Conservation (phyloP, 176 grass and related monocot species). For the Zoysia japonica region DNA sequence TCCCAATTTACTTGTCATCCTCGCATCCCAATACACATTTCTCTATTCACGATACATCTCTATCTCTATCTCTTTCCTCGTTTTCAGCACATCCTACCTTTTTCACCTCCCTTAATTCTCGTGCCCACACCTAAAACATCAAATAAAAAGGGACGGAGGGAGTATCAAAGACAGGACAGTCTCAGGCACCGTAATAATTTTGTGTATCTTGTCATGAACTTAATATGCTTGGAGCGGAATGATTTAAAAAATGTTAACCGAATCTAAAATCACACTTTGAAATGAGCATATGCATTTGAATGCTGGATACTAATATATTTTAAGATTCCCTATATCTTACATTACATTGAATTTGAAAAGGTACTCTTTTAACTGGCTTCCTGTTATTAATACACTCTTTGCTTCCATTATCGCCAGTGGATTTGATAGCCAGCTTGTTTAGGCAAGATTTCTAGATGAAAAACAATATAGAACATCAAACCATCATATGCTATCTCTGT, state of each 20-base stretch:
- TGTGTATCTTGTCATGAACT: neutral
- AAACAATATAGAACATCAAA: neutral
- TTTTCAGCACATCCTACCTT: too few relatives aligned
- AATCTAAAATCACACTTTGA: neutral
- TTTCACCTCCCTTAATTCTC: too few relatives aligned
- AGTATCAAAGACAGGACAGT: neutral
- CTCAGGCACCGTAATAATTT: neutral
- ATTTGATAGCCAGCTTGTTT: slow-evolving; percentile 4
- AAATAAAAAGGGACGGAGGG: too few relatives aligned
- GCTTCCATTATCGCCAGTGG: neutral
- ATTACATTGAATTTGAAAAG: neutral
- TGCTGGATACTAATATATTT: neutral
- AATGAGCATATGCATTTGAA: slow-evolving; percentile 1
- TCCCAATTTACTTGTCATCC: too few relatives aligned
- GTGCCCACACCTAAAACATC: too few relatives aligned
- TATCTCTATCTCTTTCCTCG: too few relatives aligned
- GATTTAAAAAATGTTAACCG: neutral
- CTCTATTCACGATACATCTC: too few relatives aligned
- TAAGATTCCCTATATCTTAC: neutral
- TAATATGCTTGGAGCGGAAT: neutral
- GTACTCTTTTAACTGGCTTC: neutral
- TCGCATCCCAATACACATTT: too few relatives aligned
- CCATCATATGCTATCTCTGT: neutral
- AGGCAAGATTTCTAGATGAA: neutral
- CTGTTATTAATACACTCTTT: neutral